phyloP scores from a whole-genome alignment of 257 asterid species.

The Primulina tabacum region DNA sequence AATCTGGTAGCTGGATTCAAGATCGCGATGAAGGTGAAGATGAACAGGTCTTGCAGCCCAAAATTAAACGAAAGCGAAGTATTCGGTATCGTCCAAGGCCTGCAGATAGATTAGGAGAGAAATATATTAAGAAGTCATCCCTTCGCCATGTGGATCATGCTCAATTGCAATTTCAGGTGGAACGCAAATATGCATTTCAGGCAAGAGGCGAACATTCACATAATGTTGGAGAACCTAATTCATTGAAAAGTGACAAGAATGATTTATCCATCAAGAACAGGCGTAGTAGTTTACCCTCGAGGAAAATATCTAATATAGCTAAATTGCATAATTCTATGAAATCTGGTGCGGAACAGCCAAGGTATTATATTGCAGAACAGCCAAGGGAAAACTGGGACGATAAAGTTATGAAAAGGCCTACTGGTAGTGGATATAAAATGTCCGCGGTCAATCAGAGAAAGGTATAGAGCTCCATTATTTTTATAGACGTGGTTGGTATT shows the following conservation, averaged over 20 bases:
- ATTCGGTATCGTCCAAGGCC: conserved; percentile 82
- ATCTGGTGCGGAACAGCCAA: conserved; percentile 40
- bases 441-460: conserved; percentile 71
- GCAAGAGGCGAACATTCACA: conserved; percentile 51
- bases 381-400: conserved; percentile 51
- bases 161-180: conserved; percentile 57
- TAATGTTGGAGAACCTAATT: conserved; percentile 54
- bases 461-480: conserved; percentile 49
- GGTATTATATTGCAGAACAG: conserved; percentile 51
- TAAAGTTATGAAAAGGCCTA: conserved; percentile 54
- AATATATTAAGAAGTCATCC: conserved; percentile 53
- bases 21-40: conserved; percentile 98
- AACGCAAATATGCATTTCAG: conserved; percentile 53
- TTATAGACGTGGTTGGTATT: conserved; percentile 2
- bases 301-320: conserved; percentile 40
- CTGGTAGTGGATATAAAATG: conserved; percentile 61
- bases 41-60: conserved; percentile 96
- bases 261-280: conserved; percentile 54
- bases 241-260: conserved; percentile 43
- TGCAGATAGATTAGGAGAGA: conserved; percentile 65
- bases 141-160: conserved; percentile 57
- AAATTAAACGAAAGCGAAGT: conserved; percentile 86
- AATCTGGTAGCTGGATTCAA: conserved; percentile 95
- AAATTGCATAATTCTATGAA: conserved; percentile 47
- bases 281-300: conserved; percentile 49